Conservation (phyloP, 257 asterid species). For the Hygrophila difformis region DNA sequence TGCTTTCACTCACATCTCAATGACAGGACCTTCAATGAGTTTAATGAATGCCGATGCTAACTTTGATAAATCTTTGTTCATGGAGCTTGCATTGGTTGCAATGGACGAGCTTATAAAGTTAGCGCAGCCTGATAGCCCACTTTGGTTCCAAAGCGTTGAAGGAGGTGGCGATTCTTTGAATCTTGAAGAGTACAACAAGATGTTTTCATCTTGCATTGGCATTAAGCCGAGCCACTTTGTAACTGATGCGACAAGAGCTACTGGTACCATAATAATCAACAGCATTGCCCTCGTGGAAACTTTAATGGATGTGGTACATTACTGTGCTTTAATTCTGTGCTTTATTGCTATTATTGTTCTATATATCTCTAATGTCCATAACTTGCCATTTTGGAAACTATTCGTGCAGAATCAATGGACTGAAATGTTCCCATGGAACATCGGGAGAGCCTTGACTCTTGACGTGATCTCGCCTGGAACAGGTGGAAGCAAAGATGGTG, state of each 20-base stretch:
- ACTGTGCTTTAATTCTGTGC: too few relatives aligned
- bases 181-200: slow-evolving; percentile 54
- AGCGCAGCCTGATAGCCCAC: slow-evolving; percentile 49
- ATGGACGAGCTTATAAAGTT: slow-evolving; percentile 68
- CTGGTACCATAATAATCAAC: slow-evolving; percentile 41
- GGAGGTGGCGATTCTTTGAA: slow-evolving; percentile 49
- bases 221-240: slow-evolving; percentile 38
- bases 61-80: slow-evolving; percentile 36
- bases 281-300: slow-evolving; percentile 45
- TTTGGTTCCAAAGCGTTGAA: slow-evolving; percentile 50
- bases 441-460: slow-evolving; percentile 33
- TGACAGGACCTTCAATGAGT: not conserved
- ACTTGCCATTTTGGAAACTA: too few relatives aligned
- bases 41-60: slow-evolving; percentile 26
- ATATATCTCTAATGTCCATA: not conserved
- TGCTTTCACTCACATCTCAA: too few relatives aligned
- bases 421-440: slow-evolving; percentile 41
- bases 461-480: slow-evolving; percentile 32
- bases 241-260: slow-evolving; percentile 66
- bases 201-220: slow-evolving; percentile 54
- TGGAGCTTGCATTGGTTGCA: slow-evolving; percentile 53
- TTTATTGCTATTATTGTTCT: too few relatives aligned
- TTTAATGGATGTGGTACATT: slow-evolving; percentile 58
- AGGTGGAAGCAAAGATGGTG: slow-evolving; percentile 28
- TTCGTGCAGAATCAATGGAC: slow-evolving; percentile 45